Conservation (phyloP, 1,284 basidiomycete genomes). For the Flammula alnicola region DNA sequence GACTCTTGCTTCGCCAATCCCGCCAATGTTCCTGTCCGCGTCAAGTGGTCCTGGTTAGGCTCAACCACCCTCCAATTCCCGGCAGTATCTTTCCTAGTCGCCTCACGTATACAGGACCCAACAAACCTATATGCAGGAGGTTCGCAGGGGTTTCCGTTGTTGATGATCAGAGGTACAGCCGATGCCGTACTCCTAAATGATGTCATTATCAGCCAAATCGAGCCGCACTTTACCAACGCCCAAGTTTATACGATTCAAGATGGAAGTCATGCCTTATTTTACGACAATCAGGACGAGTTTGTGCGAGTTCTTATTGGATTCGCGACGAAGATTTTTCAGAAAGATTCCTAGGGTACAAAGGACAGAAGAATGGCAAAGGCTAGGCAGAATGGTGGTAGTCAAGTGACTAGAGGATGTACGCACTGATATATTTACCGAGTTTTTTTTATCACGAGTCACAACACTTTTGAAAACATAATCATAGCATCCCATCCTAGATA, state of each 20-base stretch:
- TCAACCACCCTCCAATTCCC: slow-evolving; percentile 22
- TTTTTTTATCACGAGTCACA: too few species aligned
- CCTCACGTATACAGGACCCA: slow-evolving; percentile 26
- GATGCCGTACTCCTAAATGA: slow-evolving; percentile 22
- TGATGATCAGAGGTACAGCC: slow-evolving; percentile 27
- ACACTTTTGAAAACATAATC: too few species aligned
- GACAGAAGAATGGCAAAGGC: too few species aligned
- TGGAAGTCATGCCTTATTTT: slow-evolving; percentile 22
- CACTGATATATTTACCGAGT: too few species aligned
- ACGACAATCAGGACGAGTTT: slow-evolving; percentile 19
- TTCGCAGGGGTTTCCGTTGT: slow-evolving; percentile 26
- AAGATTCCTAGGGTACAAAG: neutral
- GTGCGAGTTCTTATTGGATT: slow-evolving; percentile 12
- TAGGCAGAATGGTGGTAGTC: too few species aligned
- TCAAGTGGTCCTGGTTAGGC: slow-evolving; percentile 27
- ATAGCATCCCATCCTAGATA: too few species aligned
- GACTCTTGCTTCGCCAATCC: slow-evolving; percentile 25
- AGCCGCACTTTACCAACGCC: slow-evolving; percentile 22
- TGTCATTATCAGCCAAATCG: slow-evolving; percentile 14
- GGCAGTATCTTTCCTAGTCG: slow-evolving; percentile 16
- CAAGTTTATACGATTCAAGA: slow-evolving; percentile 19
- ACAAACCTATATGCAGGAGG: slow-evolving; percentile 26
- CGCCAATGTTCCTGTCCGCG: slow-evolving; percentile 20
- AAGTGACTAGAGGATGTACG: too few species aligned
- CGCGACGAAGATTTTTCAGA: neutral